These are phyloP conservation scores for Microbotryomycetes sp. DNA, from an alignment of 1,284 basidiomycete species.

Conservation along the genomic window DNA sequence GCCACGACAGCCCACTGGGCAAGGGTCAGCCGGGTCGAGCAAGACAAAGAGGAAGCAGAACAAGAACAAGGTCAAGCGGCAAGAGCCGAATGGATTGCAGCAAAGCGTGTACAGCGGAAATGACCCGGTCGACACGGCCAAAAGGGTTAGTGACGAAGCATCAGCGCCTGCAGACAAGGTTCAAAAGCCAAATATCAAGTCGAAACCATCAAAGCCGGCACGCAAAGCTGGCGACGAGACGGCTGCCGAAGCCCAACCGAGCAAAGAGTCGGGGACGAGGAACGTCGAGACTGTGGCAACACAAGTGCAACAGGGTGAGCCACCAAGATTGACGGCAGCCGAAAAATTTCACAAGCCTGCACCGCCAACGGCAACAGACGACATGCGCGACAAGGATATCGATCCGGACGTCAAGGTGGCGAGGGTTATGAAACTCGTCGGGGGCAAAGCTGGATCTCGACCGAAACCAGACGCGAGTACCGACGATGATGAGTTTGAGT, in stretches of 20 bases:
- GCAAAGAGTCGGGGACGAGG: too few relatives aligned
- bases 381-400: conserved; percentile 23
- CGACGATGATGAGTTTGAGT: not conserved
- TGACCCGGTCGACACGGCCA: not conserved
- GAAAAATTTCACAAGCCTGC: not conserved
- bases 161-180: not conserved
- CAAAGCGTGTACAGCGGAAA: not conserved
- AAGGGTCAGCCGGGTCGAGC: too few relatives aligned
- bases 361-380: not conserved
- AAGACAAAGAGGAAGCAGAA: not conserved
- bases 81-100: not conserved
- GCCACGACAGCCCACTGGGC: too few relatives aligned
- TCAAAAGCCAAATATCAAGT: not conserved
- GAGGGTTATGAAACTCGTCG: conserved; percentile 25
- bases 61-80: not conserved
- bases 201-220: not conserved
- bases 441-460: conserved; percentile 15
- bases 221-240: not conserved
- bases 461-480: conserved; percentile 6
- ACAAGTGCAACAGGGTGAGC: too few relatives aligned
- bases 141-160: not conserved
- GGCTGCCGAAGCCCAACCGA: not conserved
- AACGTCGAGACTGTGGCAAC: too few relatives aligned
- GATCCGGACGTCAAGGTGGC: conserved; percentile 9
- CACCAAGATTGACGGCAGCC: not conserved